A percentile compares a stretch with the other conserved stretches of the same genome.
Evolutionary conservation across 148 eudicot species (phyloP).

Genomic region (Salicornia ramosissima): DNA sequence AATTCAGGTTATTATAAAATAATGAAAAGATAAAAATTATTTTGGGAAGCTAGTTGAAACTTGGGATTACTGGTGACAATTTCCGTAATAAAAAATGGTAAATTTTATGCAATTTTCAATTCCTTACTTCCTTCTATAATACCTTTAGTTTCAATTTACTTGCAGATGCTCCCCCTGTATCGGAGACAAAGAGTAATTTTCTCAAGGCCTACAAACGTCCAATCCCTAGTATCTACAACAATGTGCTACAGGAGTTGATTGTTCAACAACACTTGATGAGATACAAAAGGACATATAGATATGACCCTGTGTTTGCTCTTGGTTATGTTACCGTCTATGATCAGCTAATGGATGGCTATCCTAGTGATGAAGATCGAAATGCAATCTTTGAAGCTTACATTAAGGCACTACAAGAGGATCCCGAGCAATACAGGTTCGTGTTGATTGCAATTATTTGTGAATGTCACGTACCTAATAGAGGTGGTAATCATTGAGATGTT

Average conservation of each 20-base stretch:
- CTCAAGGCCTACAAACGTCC: slow-evolving; percentile 87
- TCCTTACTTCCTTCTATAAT: neutral
- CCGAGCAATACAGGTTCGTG: slow-evolving; percentile 66
- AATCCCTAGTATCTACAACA: slow-evolving; percentile 91
- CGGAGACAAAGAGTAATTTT: slow-evolving; percentile 77
- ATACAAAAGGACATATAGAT: slow-evolving; percentile 70
- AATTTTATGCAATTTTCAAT: no score
- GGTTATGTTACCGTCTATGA: slow-evolving; percentile 97
- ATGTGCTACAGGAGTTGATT: slow-evolving; percentile 81
- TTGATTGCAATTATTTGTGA: slow-evolving; percentile 9
- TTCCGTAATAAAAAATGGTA: no score
- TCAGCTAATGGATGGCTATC: slow-evolving; percentile 98
- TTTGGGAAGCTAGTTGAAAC: no score
- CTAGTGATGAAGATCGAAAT: slow-evolving; percentile 73
- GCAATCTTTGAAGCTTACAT: slow-evolving; percentile 86
- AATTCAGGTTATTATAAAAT: no score
- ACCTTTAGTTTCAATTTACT: neutral
- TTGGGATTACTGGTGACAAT: no score
- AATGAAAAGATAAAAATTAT: no score
- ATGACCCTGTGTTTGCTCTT: slow-evolving; percentile 94
- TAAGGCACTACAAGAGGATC: slow-evolving; percentile 80
- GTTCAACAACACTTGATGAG: slow-evolving; percentile 91
- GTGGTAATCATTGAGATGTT: neutral
- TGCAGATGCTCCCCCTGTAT: slow-evolving; percentile 72
- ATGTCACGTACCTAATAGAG: neutral